Evolutionary conservation across 306 rosid species (phyloP).

Genomic region (Abrus precatorius): DNA sequence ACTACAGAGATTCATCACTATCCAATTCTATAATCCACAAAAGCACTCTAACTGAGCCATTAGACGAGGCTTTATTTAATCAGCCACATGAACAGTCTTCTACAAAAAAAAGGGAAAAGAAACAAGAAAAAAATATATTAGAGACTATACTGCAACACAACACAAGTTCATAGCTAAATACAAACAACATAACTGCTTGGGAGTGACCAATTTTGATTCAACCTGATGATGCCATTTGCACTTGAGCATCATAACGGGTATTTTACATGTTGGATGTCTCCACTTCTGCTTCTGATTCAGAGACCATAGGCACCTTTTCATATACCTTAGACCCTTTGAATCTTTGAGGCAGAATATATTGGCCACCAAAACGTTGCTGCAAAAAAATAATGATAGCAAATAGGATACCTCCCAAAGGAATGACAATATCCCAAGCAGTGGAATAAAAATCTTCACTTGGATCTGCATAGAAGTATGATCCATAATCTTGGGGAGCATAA

Average conservation of each 20-base stretch:
- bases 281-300: slow-evolving; percentile 44
- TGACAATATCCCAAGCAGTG: slow-evolving; percentile 61
- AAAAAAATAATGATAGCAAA: slow-evolving; percentile 62
- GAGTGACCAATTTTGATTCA: not conserved
- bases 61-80: not conserved
- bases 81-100: slow-evolving; percentile 5
- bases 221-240: slow-evolving; percentile 2
- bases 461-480: slow-evolving; percentile 53
- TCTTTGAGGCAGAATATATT: slow-evolving; percentile 51
- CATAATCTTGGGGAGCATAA: slow-evolving; percentile 9
- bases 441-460: slow-evolving; percentile 58
- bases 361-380: slow-evolving; percentile 68
- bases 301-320: slow-evolving; percentile 49
- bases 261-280: slow-evolving; percentile 3
- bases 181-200: not conserved
- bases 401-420: slow-evolving; percentile 54
- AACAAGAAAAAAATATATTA: not conserved
- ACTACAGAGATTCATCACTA: too few species aligned
- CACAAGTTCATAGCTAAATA: slow-evolving; percentile 25
- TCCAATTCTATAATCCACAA: not conserved
- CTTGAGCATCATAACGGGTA: slow-evolving; percentile 1
- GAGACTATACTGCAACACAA: not conserved
- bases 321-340: slow-evolving; percentile 43
- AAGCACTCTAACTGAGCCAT: not conserved
- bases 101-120: not conserved